phyloP scores from a whole-genome alignment of 306 rosid species.

The Medicago ruthenica region DNA sequence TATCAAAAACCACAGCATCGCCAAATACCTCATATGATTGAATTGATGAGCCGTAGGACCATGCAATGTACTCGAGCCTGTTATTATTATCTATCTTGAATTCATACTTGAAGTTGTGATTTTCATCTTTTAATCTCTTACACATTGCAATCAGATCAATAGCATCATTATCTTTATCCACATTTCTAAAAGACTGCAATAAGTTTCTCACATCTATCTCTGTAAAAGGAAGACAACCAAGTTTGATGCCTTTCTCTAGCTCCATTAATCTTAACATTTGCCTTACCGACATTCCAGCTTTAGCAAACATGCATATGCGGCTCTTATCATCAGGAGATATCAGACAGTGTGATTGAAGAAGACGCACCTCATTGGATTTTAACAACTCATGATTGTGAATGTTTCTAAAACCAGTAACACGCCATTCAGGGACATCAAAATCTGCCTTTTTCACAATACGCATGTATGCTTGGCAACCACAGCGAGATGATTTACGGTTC shows the following conservation, averaged over 20 bases:
- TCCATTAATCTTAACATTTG: constrained; percentile 92
- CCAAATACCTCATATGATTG: constrained; percentile 71
- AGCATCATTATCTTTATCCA: constrained; percentile 78
- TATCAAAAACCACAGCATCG: constrained; percentile 78
- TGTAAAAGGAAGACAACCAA: constrained; percentile 83
- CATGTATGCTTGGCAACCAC: constrained; percentile 87
- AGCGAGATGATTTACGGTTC: constrained; percentile 81
- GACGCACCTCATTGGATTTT: constrained; percentile 68
- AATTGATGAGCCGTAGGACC: constrained; percentile 69
- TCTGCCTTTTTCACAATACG: constrained; percentile 81
- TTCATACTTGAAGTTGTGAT: constrained; percentile 74
- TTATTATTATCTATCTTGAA: constrained; percentile 78
- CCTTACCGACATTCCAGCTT: constrained; percentile 92
- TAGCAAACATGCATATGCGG: constrained; percentile 85
- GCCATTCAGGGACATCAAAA: constrained; percentile 93
- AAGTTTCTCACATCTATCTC: constrained; percentile 84
- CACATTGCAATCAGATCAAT: constrained; percentile 88
- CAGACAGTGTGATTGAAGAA: constrained; percentile 69
- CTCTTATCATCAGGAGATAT: constrained; percentile 87
- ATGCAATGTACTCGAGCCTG: constrained; percentile 83
- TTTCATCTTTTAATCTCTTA: constrained; percentile 79
- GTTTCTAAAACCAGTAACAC: constrained; percentile 87
- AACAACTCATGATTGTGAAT: constrained; percentile 77
- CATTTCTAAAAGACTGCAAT: constrained; percentile 79
- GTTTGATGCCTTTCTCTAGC: constrained; percentile 83